phyloP scores from a whole-genome alignment of 768 basidiomycete genomes.

The Mrakia blollopis region DNA sequence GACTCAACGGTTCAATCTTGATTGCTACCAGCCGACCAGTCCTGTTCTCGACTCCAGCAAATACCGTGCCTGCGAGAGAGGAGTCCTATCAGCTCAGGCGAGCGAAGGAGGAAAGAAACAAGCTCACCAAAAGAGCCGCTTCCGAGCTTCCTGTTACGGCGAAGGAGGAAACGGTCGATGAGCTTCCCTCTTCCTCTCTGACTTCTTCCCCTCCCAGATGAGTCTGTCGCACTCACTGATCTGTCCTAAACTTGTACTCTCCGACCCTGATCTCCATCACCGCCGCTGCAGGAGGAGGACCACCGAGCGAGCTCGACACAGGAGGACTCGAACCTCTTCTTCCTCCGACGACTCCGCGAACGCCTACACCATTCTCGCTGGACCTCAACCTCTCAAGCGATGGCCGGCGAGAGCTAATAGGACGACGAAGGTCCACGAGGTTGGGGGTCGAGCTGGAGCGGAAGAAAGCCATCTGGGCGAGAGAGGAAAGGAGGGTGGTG shows the following conservation, averaged over 20 bases:
- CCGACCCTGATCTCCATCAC: slow-evolving; percentile 15
- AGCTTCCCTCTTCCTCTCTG: background rate
- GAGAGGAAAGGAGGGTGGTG: background rate
- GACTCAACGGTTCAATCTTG: slow-evolving; percentile 21
- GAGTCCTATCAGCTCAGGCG: background rate
- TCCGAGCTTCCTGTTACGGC: background rate
- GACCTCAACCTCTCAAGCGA: background rate
- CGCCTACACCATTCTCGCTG: background rate
- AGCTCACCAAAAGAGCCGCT: slow-evolving; percentile 10
- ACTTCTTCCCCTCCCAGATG: background rate
- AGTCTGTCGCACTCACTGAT: background rate
- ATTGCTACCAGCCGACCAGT: slow-evolving; percentile 11
- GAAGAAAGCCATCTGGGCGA: background rate
- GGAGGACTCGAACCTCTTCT: slow-evolving; percentile 6
- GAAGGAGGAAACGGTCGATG: background rate
- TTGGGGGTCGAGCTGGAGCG: background rate
- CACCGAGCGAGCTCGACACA: background rate
- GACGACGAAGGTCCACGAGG: background rate
- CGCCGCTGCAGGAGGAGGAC: slow-evolving; percentile 4
- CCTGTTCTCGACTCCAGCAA: background rate
- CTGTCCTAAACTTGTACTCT: slow-evolving; percentile 5
- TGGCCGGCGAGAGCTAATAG: background rate
- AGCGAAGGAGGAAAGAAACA: background rate
- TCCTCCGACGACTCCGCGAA: background rate
- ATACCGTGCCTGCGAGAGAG: background rate